Evolutionary conservation across 2,329 filamentous ascomycete genomes (phyloP).

Genomic region (Erysiphe pulchra): DNA sequence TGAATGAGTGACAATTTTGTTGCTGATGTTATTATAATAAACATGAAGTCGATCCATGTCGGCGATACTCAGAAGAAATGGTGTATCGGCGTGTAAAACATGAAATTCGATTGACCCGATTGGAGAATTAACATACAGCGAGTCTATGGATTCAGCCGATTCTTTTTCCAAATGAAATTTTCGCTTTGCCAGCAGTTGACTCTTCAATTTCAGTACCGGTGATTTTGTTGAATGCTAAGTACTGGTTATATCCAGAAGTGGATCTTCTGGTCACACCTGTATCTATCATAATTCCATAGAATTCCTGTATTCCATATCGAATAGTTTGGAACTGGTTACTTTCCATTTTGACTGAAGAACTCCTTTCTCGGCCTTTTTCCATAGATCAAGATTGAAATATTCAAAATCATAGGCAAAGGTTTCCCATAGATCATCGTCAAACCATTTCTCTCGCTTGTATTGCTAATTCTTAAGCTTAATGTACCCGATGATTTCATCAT

Average conservation of each 20-base stretch:
- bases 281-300: conserved; percentile 1
- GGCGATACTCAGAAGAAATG: not conserved
- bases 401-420: not conserved
- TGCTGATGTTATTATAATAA: not conserved
- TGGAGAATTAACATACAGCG: not conserved
- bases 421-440: not conserved
- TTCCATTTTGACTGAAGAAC: not conserved
- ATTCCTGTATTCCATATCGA: not conserved
- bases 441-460: not conserved
- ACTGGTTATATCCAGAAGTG: not conserved
- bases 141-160: not conserved
- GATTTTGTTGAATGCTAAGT: not conserved
- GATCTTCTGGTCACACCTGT: not conserved
- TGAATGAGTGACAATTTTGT: not conserved
- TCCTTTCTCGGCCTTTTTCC: not conserved
- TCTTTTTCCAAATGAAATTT: not conserved
- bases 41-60: not conserved
- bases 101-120: not conserved
- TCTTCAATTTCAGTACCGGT: not conserved
- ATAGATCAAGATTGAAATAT: not conserved
- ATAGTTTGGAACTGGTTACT: not conserved
- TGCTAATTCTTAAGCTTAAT: not conserved
- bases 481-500: not conserved
- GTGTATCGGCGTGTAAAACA: not conserved
- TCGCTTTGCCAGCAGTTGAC: not conserved